phyloP scores from a whole-genome alignment of 1,284 basidiomycete genomes.

The Earliella scabrosa region DNA sequence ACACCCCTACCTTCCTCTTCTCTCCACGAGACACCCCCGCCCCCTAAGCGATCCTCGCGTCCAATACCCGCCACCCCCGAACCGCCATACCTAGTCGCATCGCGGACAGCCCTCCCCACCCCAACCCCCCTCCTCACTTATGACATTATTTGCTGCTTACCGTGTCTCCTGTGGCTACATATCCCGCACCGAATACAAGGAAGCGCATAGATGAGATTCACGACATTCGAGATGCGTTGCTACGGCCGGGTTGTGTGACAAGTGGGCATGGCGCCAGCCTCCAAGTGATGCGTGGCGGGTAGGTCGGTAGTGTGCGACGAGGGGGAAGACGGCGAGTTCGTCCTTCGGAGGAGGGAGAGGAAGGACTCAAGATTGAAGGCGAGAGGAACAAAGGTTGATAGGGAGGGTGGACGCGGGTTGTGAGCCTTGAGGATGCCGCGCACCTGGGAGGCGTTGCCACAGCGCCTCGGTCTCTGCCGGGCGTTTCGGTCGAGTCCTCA shows the following conservation, averaged over 20 bases:
- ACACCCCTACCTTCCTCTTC: not conserved
- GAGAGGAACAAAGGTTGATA: slow-evolving; percentile 1
- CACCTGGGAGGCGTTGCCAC: not conserved
- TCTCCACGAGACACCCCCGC: not conserved
- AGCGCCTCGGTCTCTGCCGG: slow-evolving; percentile 1
- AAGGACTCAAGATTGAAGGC: not conserved
- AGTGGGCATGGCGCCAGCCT: not conserved
- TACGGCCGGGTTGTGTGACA: not conserved
- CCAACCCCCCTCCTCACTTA: slow-evolving; percentile 29
- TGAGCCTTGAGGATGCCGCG: not conserved
- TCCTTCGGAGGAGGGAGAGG: not conserved
- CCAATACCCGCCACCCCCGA: slow-evolving; percentile 20
- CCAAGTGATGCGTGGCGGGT: not conserved
- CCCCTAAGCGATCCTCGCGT: slow-evolving; percentile 1
- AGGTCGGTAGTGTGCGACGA: not conserved
- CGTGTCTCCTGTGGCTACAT: slow-evolving; percentile 23
- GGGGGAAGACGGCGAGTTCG: not conserved
- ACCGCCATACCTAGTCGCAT: slow-evolving; percentile 4
- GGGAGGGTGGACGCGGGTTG: not conserved
- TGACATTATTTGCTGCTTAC: slow-evolving; percentile 32
- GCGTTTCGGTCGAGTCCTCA: too few species aligned
- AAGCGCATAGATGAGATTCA: slow-evolving; percentile 25
- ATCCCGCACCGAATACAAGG: slow-evolving; percentile 28
- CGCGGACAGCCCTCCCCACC: too few species aligned
- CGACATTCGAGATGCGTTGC: too few species aligned